These are phyloP conservation scores for Colletotrichum gigasporum DNA, from an alignment of 2,329 filamentous ascomycete species.

Conservation along the genomic window DNA sequence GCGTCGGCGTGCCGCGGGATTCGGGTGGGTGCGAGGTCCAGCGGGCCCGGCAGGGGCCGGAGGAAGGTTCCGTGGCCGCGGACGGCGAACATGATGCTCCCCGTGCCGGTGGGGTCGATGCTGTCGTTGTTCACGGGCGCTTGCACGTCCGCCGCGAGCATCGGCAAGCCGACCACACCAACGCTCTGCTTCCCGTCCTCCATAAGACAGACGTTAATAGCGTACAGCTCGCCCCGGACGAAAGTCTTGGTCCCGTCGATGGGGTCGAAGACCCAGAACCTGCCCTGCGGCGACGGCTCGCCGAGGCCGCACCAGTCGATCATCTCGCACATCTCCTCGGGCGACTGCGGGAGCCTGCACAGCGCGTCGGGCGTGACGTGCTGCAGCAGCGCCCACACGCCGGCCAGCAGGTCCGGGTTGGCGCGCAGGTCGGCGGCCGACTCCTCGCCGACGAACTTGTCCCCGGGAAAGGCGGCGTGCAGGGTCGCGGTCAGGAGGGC, in stretches of 20 bases:
- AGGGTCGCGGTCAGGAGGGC: slow-evolving; percentile 62
- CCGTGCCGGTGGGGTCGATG: slow-evolving; percentile 52
- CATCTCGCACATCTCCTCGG: slow-evolving; percentile 59
- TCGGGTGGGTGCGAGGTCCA: slow-evolving; percentile 34
- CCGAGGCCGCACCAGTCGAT: slow-evolving; percentile 61
- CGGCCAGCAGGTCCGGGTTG: slow-evolving; percentile 51
- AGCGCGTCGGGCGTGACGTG: slow-evolving; percentile 37
- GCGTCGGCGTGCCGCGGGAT: slow-evolving; percentile 43
- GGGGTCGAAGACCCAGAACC: slow-evolving; percentile 69
- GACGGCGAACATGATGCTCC: slow-evolving; percentile 62
- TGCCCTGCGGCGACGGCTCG: slow-evolving; percentile 43
- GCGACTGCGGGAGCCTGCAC: slow-evolving; percentile 46
- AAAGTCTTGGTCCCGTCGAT: slow-evolving; percentile 70
- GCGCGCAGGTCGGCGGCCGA: slow-evolving; percentile 56
- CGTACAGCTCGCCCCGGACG: slow-evolving; percentile 62
- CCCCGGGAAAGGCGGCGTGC: slow-evolving; percentile 58
- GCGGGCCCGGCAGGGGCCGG: slow-evolving; percentile 46
- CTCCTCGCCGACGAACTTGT: slow-evolving; percentile 66
- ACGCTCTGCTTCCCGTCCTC: slow-evolving; percentile 59
- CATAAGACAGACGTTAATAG: slow-evolving; percentile 65
- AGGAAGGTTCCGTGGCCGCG: slow-evolving; percentile 58
- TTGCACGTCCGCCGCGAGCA: slow-evolving; percentile 49
- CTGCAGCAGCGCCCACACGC: slow-evolving; percentile 58
- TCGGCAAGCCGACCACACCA: slow-evolving; percentile 59
- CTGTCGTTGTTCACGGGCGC: slow-evolving; percentile 53